A percentile compares a stretch with the other conserved stretches of the same genome.
Conservation (phyloP, 2,329 filamentous ascomycete genomes). For the Pseudocercospora fijiensis region DNA sequence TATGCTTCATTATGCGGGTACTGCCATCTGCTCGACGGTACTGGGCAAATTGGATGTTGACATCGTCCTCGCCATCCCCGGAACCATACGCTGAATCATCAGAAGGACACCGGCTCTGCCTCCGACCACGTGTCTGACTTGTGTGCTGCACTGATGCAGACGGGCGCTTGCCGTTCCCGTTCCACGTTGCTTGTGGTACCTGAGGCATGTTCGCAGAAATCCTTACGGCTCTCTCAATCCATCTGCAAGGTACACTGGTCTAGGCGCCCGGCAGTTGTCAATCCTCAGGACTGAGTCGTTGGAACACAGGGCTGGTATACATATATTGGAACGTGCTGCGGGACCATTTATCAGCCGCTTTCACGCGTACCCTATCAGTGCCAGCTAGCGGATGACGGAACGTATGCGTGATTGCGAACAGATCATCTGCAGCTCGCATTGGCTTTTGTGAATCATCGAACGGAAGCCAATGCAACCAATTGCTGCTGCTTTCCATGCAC, state of each 20-base stretch:
- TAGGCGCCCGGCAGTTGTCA: too few species aligned
- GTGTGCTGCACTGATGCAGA: neutral
- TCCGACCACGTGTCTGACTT: neutral
- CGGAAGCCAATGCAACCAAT: neutral
- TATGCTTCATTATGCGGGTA: neutral
- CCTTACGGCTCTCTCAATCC: too few species aligned
- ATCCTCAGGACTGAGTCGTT: too few species aligned
- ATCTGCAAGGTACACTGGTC: too few species aligned
- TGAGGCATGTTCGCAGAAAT: too few species aligned
- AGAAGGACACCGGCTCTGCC: neutral
- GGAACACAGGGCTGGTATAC: too few species aligned
- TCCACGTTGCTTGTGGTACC: too few species aligned
- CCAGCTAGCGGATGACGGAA: neutral
- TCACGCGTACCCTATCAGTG: too few species aligned
- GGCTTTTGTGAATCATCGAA: neutral
- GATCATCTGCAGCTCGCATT: neutral
- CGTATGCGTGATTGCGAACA: neutral
- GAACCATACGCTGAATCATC: slow-evolving; percentile 5
- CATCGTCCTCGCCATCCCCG: neutral
- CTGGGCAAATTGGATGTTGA: neutral
- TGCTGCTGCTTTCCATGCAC: too few species aligned
- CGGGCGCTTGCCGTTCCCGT: too few species aligned
- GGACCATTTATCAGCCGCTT: too few species aligned
- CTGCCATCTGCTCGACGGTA: neutral
- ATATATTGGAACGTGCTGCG: too few species aligned